Conservation (phyloP, 495 filamentous ascomycete genomes). For the Thozetella sp. region DNA sequence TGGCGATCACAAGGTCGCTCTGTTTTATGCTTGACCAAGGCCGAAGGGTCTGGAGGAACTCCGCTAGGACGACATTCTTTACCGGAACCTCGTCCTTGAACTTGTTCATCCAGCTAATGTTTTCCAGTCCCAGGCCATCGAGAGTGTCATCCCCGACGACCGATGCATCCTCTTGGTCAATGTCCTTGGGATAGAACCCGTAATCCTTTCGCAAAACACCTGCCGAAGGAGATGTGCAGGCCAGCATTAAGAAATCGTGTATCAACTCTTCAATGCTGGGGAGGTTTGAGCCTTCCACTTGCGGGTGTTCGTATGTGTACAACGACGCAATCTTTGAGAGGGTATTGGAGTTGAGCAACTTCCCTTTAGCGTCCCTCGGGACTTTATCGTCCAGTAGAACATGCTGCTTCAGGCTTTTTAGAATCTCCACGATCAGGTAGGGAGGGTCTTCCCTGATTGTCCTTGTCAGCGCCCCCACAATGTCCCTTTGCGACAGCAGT, state of each 20-base stretch:
- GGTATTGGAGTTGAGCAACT: constrained; percentile 69
- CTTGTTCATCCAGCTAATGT: constrained; percentile 65
- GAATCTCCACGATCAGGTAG: constrained; percentile 66
- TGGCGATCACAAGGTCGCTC: constrained; percentile 74
- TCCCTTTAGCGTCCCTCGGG: constrained; percentile 69
- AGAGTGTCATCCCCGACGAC: constrained; percentile 29
- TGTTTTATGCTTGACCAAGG: constrained; percentile 83
- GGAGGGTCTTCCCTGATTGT: constrained; percentile 73
- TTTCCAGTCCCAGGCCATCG: constrained; percentile 72
- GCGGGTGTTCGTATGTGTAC: constrained; percentile 59
- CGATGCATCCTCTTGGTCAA: constrained; percentile 54
- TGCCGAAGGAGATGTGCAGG: constrained; percentile 70
- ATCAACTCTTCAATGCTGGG: constrained; percentile 57
- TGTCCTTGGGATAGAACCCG: constrained; percentile 74
- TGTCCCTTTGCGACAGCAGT: constrained; percentile 71
- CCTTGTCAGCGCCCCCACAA: constrained; percentile 68
- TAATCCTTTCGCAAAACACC: constrained; percentile 70
- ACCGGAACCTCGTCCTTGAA: constrained; percentile 68
- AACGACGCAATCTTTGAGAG: constrained; percentile 72
- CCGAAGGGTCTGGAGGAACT: constrained; percentile 76
- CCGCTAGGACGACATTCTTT: constrained; percentile 71
- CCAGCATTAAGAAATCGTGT: constrained; percentile 70
- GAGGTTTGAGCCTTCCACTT: constrained; percentile 14
- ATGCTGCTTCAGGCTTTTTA: constrained; percentile 63
- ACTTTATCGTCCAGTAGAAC: constrained; percentile 71